Evolutionary conservation across 2,329 filamentous ascomycete species (phyloP), one percentile per base, ranked within the genome.

Genomic region (Diaporthe sp.): DNA sequence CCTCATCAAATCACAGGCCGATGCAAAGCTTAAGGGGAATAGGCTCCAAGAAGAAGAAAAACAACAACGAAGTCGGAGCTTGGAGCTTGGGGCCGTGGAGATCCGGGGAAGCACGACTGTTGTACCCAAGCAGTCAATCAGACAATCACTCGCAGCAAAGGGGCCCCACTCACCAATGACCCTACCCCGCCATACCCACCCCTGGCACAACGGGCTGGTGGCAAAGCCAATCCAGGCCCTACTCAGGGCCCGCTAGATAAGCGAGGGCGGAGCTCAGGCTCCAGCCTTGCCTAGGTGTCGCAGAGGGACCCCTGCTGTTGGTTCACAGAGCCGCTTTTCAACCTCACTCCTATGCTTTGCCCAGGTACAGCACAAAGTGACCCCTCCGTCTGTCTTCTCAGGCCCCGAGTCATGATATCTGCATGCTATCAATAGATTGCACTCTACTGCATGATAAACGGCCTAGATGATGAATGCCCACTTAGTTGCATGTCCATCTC

Each of bases 91-190:
- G 44, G 34, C 22, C 22, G n/a, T 42, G 65, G 65, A 65, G 65
- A 70, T 70, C n/a, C 47, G 65, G 65, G 65, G 44, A 42, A 68
- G 31, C 63, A 68, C 47, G 31, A 51, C 63, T 68, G 63, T 68
- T 49, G 63, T 68, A 37, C 63, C 47, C 31, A 53, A 53, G 44
- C 44, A 68, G 13, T 68, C 44, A 67, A 51, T 67, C 63, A 67
- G 63, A 67, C 47, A 53, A 70, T 70, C 47, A 70, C 47, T 53
- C 47, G 4, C 31, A 37, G 47, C 22, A 53, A 10, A 53, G n/a
- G 15, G 34, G 47, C 65, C 34, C 65, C 65, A 70, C 65, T 28
- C 28, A 49, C 25, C 31, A 31, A 53, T 12, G 10, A 53, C 63
- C 63, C 44, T 68, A 70, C 65, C 65, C 65, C 65, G 25, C 49